Base-by-base conservation (phyloP, 805 yeast species). In the Teunomyces barrocoloradensis region DNA sequence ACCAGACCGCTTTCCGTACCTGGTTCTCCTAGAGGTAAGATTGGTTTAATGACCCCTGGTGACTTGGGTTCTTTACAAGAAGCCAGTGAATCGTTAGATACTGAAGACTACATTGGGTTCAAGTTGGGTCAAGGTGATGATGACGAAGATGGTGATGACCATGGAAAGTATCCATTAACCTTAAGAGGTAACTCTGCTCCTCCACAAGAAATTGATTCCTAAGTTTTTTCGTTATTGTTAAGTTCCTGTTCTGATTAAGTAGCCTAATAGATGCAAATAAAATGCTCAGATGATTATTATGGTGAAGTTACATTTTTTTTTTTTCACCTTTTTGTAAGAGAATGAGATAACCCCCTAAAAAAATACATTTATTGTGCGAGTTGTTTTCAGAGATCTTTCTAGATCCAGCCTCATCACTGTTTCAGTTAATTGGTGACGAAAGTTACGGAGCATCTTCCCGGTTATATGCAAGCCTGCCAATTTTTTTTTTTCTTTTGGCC, bases 61-160 rank as follows among this genome's bases (percentile, higher is more conserved):
- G 99, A 92, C 65, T 78, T 92, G 53, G 99, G 98, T n/a, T 85
- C 96, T 3, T 75, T 94, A 59, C 97, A 91, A 64, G 99, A 92
- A 64, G 88, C 89, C 33, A 81, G 81, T 48, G 88, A 87, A 59
- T 74, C 81, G 1, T 71, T 83, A 49, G 74, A 75, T 53, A 83
- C 85, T 32, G 89, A 88, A 33, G 97, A 92, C 63, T 92, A 89
- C 60, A 78, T 85, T 58, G 72, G 78, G 9, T 80, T 81, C 71
- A 74, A 64, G 49, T 64, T 79, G 53, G 73, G 74, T 34, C 65
- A 59, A 37, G 77, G 73, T 13, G 61, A 58, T 17, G 78, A 73
- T 28, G 76, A 73, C 23, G 77, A 74, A 13, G 80, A 71, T 5
- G 65, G 65, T 10, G 75, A 66, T 7, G 67, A 60, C 2, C 71